Conservation (phyloP, 23 red algal species). For the Rhodosorus marinus region DNA sequence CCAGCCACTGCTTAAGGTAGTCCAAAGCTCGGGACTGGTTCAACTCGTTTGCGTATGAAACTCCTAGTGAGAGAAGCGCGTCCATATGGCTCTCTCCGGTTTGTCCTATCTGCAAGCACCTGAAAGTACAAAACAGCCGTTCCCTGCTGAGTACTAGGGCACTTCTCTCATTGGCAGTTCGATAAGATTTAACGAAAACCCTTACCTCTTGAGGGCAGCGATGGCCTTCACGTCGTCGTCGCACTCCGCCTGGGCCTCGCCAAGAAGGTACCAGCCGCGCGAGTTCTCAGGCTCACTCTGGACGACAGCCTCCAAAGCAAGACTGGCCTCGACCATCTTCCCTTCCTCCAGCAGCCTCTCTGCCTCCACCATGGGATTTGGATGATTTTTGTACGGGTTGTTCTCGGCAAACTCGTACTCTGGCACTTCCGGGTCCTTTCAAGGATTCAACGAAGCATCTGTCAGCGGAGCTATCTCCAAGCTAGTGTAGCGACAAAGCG, state of each 20-base stretch:
- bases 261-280: constrained; percentile 64
- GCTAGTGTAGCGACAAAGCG: no score
- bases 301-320: constrained; percentile 12
- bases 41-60: constrained; percentile 86
- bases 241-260: constrained; percentile 51
- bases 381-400: constrained; percentile 5
- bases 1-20: constrained; percentile 49
- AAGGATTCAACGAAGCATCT: not conserved
- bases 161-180: no score
- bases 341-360: constrained; percentile 10
- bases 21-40: constrained; percentile 30
- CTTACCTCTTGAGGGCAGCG: constrained; percentile 15
- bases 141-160: no score
- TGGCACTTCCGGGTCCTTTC: constrained; percentile 3
- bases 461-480: constrained; percentile 7
- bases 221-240: constrained; percentile 78
- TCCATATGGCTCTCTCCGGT: no score
- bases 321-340: not conserved
- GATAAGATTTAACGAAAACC: no score
- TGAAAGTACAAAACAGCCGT: no score
- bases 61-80: constrained; percentile 59
- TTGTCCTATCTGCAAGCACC: no score
- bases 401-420: constrained; percentile 16
- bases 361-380: constrained; percentile 6
- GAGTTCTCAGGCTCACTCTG: constrained; percentile 2